These are phyloP conservation scores for Hypoxylon subgilvum DNA, from an alignment of 495 filamentous ascomycete genomes.

Conservation along the genomic window DNA sequence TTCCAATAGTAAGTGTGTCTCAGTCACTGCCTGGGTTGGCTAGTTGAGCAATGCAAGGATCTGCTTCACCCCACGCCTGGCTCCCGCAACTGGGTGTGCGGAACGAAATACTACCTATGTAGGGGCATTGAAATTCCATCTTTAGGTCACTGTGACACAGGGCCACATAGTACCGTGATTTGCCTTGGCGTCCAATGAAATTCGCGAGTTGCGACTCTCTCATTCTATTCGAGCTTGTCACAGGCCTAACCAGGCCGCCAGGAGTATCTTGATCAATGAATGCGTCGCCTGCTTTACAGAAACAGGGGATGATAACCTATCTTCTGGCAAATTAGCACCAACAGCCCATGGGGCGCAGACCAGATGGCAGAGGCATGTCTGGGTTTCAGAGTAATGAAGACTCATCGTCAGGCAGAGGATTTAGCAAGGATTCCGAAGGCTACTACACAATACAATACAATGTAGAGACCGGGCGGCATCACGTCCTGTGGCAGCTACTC, in stretches of 20 bases:
- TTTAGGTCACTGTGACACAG: slow-evolving; percentile 26
- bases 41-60: slow-evolving; percentile 34
- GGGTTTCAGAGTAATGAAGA: slow-evolving; percentile 31
- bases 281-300: slow-evolving; percentile 7
- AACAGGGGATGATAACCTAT: not conserved
- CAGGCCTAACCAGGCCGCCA: slow-evolving; percentile 2
- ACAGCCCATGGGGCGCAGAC: slow-evolving; percentile 20
- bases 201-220: slow-evolving; percentile 2
- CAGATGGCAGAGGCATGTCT: not conserved
- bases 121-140: slow-evolving; percentile 6
- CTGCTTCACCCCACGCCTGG: slow-evolving; percentile 33
- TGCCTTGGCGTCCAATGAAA: slow-evolving; percentile 21
- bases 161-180: slow-evolving; percentile 4
- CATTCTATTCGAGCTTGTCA: slow-evolving; percentile 10
- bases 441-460: slow-evolving; percentile 19
- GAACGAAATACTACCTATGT: too few species aligned
- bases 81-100: slow-evolving; percentile 19
- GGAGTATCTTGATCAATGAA: slow-evolving; percentile 24
- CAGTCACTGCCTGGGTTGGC: slow-evolving; percentile 14
- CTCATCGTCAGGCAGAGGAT: slow-evolving; percentile 5
- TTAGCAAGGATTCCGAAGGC: slow-evolving; percentile 15
- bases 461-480: slow-evolving; percentile 4
- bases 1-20: slow-evolving; percentile 19
- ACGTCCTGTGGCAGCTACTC: not conserved
- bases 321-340: slow-evolving; percentile 10